Percentiles rank a stretch among this genome's conserved stretches.
Evolutionary conservation across 495 filamentous ascomycete species (phyloP).

Genomic region (Talaromyces ruber): DNA sequence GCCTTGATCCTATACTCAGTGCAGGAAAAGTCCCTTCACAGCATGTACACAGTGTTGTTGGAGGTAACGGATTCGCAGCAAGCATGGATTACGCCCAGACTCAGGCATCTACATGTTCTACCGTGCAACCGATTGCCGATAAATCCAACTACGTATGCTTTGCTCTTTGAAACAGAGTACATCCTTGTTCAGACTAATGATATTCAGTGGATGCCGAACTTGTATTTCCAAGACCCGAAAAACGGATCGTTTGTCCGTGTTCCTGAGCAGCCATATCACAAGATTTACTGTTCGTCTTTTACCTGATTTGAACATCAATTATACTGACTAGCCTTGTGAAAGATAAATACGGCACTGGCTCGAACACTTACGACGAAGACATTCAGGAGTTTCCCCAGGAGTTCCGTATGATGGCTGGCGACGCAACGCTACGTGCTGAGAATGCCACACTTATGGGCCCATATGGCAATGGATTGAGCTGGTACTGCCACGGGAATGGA

Average conservation of each 20-base stretch:
- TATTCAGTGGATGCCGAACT: neutral
- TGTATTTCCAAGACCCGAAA: neutral
- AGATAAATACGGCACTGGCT: neutral
- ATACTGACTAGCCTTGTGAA: neutral
- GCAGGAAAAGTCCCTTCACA: neutral
- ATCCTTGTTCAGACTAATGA: neutral
- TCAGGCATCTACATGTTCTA: neutral
- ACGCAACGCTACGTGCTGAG: neutral
- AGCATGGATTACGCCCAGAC: neutral
- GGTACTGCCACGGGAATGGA: neutral
- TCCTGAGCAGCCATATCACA: neutral
- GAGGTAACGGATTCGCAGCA: neutral
- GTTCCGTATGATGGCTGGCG: neutral
- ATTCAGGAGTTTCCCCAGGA: neutral
- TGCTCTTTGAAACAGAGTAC: no score
- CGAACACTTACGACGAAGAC: neutral
- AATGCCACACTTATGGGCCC: neutral
- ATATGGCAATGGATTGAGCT: neutral
- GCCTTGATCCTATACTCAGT: neutral
- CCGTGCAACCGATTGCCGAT: neutral
- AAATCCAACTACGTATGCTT: neutral
- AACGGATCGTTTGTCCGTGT: neutral
- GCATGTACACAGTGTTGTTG: neutral
- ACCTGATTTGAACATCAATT: neutral
- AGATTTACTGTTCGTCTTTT: neutral